Base-by-base conservation (phyloP, 495 filamentous ascomycete species). In the Xylaria nigripes region DNA sequence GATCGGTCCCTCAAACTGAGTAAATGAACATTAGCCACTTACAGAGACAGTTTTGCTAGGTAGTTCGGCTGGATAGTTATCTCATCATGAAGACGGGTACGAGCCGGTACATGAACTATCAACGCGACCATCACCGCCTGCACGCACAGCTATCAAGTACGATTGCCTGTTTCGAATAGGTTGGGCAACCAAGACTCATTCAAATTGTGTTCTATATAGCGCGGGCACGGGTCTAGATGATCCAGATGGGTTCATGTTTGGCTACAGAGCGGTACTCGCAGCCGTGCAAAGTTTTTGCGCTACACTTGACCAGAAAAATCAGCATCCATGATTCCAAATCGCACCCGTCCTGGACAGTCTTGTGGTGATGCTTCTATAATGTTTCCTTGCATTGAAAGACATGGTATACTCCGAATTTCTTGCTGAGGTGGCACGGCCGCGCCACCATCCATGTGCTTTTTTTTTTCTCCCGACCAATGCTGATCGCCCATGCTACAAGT, bases 401-500 rank as follows among this genome's bases (percentile, higher is more conserved):
- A 48, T 18, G 23, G 24, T 48, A 54, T 41, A 42, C 45, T 48
- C 51, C 51, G 51, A 42, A 18, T 22, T 24, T 18, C n/a, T 16
- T 32, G 2, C 19, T 27, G 25, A 36, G 27, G 50, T 52, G 24
- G 18, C 50, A 52, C 50, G 15, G 16, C 18, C 34, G 22, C 49
- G 25, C 48, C 49, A 51, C 40, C 18, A 7, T 27, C 40, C 38
- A 51, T 51, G 45, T 49, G 50, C 40, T 12, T 45, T 45, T 38
- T 32, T 36, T 45, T 45, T 45, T 48, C 42, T 47, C 34, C 45
- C 21, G 13, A 12, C 4, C 3, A 32, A 10, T 38, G 29, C n/a
- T 47, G 29, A 32, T 48, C 44, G 5, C 22, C 6, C 32, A 16
- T n/a, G 24, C 18, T 10, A 9, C 12, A 22, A 23, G 29, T 24